Base-by-base conservation (phyloP, 2,329 filamentous ascomycete species). In the Fusarium temperatum region DNA sequence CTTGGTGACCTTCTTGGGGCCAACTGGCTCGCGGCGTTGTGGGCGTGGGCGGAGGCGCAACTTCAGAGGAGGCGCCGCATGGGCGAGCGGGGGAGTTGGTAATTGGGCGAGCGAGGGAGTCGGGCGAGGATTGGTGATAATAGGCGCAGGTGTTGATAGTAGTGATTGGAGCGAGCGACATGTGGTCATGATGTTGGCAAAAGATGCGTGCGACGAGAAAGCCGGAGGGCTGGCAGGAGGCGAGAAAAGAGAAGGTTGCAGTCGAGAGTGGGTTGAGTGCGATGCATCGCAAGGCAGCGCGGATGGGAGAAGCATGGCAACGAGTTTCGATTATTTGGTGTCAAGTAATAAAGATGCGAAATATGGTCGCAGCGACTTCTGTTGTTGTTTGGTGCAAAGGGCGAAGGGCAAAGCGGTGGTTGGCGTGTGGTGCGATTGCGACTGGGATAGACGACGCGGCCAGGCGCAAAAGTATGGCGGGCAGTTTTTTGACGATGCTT, bases 121-220 rank as follows among this genome's bases (percentile, higher is more conserved):
- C 22, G 68, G 70, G n/a, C 58, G 70, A 36, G 85, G 84, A 50
- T 85, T 83, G 22, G 85, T 80, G 38, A 80, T 72, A 70, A 67
- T 75, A 26, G 75, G 76, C 20, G 86, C 82, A 8, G 83, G 75
- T 32, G 63, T 65, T 32, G 85, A 81, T 68, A 91, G 85, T 77
- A 91, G 88, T 6, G 87, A 87, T 77, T 92, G 90, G 1, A 91
- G 86, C 10, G 87, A 88, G 80, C 88, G 89, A 79, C 89, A 91
- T 53, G 89, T 88, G 68, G 83, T 86, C 80, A 89, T 87, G 77
- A 91, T 86, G 81, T 87, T 88, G 78, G 84, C 84, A 74, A 90
- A 82, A 26, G 87, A 82, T 58, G 82, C 82, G 68, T 86, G 83
- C 28, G 86, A 80, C 44, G 84, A 85, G 51, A 83, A 77, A 36